Evolutionary conservation across 2,329 filamentous ascomycete genomes (phyloP), one percentile per base, ranked within the genome.

Genomic region (Microsporum ferrugineum): DNA sequence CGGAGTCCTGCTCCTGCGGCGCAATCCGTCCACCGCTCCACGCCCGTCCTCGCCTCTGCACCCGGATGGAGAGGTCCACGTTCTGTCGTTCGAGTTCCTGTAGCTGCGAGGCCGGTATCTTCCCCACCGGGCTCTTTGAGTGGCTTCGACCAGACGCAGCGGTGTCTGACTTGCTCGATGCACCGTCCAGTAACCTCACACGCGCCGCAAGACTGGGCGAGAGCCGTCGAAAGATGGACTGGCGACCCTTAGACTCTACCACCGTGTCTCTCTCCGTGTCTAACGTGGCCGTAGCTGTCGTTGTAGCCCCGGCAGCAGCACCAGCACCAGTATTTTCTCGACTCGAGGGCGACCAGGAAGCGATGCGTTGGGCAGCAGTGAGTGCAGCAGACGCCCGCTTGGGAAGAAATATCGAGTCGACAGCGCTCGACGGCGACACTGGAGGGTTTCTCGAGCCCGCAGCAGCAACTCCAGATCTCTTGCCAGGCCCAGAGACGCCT

Each of bases 121-220:
- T 72, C 65, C 75, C 75, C 57, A 76, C 68, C 6, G 65, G 63
- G 57, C 67, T 69, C 33, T 65, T 58, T 62, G 63, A 68, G 39
- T 69, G 71, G 43, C 62, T 63, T 6, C 63, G 64, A 39, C 60
- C 63, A 14, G 65, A 61, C 38, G 61, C 49, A 10, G 61, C 49
- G 8, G 38, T 62, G 60, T 72, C 62, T 51, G 58, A 34, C 57
- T 38, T 34, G 43, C 56, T n/a, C 59, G 65, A 68, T 59, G 68
- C 72, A 36, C 73, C 69, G 69, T 76, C 74, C 27, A 77, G 67
- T 33, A 73, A 63, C 63, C 75, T 77, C 59, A 77, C 73, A 55
- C 75, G 72, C 56, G 75, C 75, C 7, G 74, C 75, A 8, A 77
- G 68, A 23, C 72, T 73, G 56, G 75, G 75, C 45, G 75, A 77